Base-by-base conservation (phyloP, 495 filamentous ascomycete genomes). In the Trichoderma asperelloides region DNA sequence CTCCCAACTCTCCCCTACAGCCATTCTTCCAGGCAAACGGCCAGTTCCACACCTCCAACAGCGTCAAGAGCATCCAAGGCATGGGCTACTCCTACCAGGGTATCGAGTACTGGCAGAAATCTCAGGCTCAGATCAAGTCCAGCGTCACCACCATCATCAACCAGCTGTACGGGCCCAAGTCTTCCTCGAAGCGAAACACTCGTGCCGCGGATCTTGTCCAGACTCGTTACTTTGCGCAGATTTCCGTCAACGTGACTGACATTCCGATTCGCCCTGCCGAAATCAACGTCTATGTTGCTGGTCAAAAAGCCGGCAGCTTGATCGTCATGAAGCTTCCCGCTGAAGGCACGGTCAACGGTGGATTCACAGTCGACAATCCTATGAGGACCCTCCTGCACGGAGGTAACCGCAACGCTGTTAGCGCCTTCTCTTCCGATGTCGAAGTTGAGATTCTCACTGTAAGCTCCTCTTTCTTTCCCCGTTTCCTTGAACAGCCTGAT, bases 41-140 rank as follows among this genome's bases (percentile, higher is more conserved):
- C 0, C 33, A 65, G 12, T 69, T 71, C 66, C 73, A 67, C 66
- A 77, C 71, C 16, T 67, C 70, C 23, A 33, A 69, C 18, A 64
- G 67, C 11, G 65, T 73, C 33, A 55, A 65, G 23, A 43, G 40
- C 39, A 43, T 63, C 51, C 66, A 63, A n/a, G 66, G 62, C 13
- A 68, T 77, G 30, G 73, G 74, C 37, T 77, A 77, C 65, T 68
- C 73, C 9, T 77, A 77, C 68, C 73, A 71, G 13, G 75, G 76
- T 41, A 63, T 73, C 25, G 43, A 27, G 5, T 66, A 33, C 64
- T 66, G 64, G 64, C 28, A 33, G 13, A 27, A 41, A 5, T n/a
- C 64, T 16, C 27, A 45, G 23, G 66, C 55, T 8, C 33, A 67
- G 66, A 55, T 67, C 27, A 64, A 62, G 16, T 25, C 45, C 7